Evolutionary conservation across 2,329 filamentous ascomycete genomes (phyloP).

Genomic region (Colletotrichum chrysophilum): DNA sequence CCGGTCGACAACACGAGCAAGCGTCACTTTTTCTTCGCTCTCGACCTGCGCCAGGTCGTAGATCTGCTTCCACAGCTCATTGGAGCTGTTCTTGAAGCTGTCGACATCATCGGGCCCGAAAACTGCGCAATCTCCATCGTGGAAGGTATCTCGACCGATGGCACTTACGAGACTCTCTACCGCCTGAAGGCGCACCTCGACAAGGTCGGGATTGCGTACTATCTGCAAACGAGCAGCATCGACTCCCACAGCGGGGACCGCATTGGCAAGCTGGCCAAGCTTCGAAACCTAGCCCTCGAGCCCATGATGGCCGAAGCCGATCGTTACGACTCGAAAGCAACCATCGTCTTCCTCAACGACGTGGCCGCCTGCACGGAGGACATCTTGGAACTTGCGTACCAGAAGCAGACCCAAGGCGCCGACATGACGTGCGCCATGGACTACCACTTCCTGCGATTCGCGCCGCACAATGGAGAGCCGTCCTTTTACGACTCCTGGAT

Average conservation of each 20-base stretch:
- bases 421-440: slow-evolving; percentile 67
- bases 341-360: slow-evolving; percentile 60
- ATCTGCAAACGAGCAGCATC: slow-evolving; percentile 45
- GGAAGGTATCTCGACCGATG: slow-evolving; percentile 60
- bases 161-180: slow-evolving; percentile 55
- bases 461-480: slow-evolving; percentile 36
- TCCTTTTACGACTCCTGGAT: slow-evolving; percentile 64
- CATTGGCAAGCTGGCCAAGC: slow-evolving; percentile 50
- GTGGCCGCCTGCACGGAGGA: slow-evolving; percentile 59
- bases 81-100: slow-evolving; percentile 54
- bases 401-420: slow-evolving; percentile 53
- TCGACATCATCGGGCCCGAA: slow-evolving; percentile 53
- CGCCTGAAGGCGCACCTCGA: slow-evolving; percentile 47
- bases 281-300: slow-evolving; percentile 58
- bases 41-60: slow-evolving; percentile 53
- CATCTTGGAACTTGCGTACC: slow-evolving; percentile 47
- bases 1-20: neutral
- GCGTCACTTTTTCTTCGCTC: slow-evolving; percentile 54
- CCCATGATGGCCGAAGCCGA: slow-evolving; percentile 44
- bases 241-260: slow-evolving; percentile 49
- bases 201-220: slow-evolving; percentile 43
- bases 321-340: slow-evolving; percentile 31
- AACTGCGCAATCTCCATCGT: slow-evolving; percentile 60
- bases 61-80: slow-evolving; percentile 54
- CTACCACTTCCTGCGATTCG: slow-evolving; percentile 48